phyloP scores from a whole-genome alignment of 2,329 filamentous ascomycete species.

The Cryphonectria parasitica region DNA sequence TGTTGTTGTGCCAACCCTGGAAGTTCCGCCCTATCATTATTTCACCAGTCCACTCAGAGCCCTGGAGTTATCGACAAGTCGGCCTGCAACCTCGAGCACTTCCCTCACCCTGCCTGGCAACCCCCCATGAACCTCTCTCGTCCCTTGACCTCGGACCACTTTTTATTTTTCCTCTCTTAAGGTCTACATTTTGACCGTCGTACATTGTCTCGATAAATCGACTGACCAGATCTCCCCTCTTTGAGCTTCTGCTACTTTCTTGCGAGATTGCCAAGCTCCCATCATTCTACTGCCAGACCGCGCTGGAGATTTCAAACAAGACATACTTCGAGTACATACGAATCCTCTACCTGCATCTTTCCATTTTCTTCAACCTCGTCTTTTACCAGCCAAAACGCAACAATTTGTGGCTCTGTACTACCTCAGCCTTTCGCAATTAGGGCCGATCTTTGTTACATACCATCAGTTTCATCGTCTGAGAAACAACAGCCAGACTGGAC shows the following conservation, averaged over 20 bases:
- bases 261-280: neutral
- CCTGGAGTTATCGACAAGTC: constrained; percentile 11
- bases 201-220: neutral
- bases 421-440: neutral
- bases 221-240: neutral
- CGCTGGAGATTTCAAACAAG: neutral
- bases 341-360: neutral
- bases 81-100: neutral
- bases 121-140: neutral
- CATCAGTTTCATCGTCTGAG: neutral
- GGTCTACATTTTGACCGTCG: neutral
- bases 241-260: neutral
- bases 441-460: neutral
- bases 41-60: constrained; percentile 30
- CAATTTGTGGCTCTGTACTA: neutral
- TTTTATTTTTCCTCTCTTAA: neutral
- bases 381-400: neutral
- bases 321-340: neutral
- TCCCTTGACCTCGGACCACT: neutral
- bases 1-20: constrained; percentile 13
- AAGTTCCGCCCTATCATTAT: constrained; percentile 32
- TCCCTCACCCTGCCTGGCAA: neutral
- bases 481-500: neutral
- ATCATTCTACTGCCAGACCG: neutral
- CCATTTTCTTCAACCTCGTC: neutral